Evolutionary conservation across 1,284 basidiomycete species (phyloP), one percentile per base, ranked within the genome.

Genomic region (Ustilago curta): DNA sequence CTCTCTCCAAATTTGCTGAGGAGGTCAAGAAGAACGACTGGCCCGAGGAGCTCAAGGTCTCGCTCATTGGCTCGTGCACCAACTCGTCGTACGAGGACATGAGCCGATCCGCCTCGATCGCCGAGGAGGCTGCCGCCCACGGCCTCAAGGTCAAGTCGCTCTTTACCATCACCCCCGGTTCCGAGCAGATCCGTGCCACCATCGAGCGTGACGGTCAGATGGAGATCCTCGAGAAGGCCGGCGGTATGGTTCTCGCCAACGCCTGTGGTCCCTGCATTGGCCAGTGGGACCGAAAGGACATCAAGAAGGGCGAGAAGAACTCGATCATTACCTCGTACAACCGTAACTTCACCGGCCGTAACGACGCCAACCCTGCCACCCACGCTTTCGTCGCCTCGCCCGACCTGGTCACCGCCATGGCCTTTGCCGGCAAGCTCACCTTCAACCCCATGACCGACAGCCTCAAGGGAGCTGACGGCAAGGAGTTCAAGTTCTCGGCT

Each of bases 71-170:
- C 67, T 99, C 97, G 55, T 99, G 96, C 92, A 99, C 97, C 86
- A 99, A 99, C 91, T 99, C 96, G 54, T 99, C 97, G 31, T 99
- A 99, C 86, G 97, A 99, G 88, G 97, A 99, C 88, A 98, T 99
- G 96, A 93, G 93, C 52, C 94, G 97, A 84, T 93, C 95, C 47
- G 95, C 95, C 51, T 92, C 92, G 58, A 98, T 99, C 84, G 95
- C 93, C 79, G 89, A 90, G 80, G 91, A 99, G 88, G 97, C 95
- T 75, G 87, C 90, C 59, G 88, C 88, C 16, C 95, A 96, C 85
- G 95, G 97, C 81, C 89, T 98, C 71, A 88, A 90, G 80, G 90
- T 91, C 86, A 94, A 96, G 91, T 92, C 93, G 87, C 91, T 91
- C 87, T 98, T 97, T 90, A 97, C 94, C 72, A 92, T 99, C 86